Evolutionary conservation across 208 protist species (phyloP), one percentile per base, ranked within the genome.

Genomic region (Leishmania lainsoni): DNA sequence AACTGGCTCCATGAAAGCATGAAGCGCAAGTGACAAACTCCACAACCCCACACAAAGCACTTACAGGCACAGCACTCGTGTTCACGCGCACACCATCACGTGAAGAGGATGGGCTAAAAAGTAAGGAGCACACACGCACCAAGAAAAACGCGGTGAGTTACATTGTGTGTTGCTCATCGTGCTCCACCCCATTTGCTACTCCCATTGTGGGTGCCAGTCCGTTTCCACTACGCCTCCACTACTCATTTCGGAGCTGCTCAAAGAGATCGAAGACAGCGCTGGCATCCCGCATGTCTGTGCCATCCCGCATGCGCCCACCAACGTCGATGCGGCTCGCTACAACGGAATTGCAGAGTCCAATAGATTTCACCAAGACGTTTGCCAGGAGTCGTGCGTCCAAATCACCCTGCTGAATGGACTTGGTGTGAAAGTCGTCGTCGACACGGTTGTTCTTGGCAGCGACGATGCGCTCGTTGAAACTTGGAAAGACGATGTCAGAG

Each of bases 391-490:
- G 88, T 39, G 89, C 90, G 32, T 94, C 89, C 5, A 95, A 48
- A 77, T 89, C 79, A 6, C 90, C 92, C 16, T 65, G 69, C 3
- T 76, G 61, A 42, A 91, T 79, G 52, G 58, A 5, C 20, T 81
- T 86, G 35, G 87, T 20, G 48, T 84, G 83, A 59, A 87, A 22
- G 48, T 72, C 69, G 68, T 90, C 83, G 48, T 87, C 78, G 45
- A 93, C 75, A 48, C 83, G 75, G 78, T 92, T 92, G 78, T 93
- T 95, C 83, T 91, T 92, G 26, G 89, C 87, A 22, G 86, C 86
- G 16, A 87, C 76, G 0, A 93, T 10, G 52, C 85, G 85, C 45
- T 92, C 84, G 70, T 93, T 89, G 73, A 92, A 86, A 58, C 78
- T 86, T 0, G 90, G 90, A 65, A 90, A 91, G n/a, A 93, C 90